Percentiles rank a stretch among this genome's conserved stretches.
Conservation (phyloP, 495 filamentous ascomycete species). For the Daldinia childiae region DNA sequence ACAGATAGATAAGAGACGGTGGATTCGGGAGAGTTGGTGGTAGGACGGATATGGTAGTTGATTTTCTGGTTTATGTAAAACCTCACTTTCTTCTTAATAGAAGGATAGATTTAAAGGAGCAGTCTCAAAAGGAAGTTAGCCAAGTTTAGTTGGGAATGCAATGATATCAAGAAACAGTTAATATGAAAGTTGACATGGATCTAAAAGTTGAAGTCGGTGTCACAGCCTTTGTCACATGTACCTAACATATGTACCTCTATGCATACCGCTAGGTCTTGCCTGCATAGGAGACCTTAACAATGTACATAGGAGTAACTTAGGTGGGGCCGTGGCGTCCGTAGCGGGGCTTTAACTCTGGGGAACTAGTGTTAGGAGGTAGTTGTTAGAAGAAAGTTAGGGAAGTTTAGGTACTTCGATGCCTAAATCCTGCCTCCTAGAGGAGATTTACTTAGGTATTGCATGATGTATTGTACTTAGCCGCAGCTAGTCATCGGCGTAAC, state of each 20-base stretch:
- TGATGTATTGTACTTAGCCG: background rate
- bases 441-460: too few relatives aligned
- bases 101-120: background rate
- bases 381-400: background rate
- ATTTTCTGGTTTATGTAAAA: too few relatives aligned
- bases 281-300: background rate
- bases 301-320: background rate
- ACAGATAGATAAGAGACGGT: conserved; percentile 29
- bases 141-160: background rate
- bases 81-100: too few relatives aligned
- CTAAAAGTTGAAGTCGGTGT: conserved; percentile 38
- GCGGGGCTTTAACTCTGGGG: conserved; percentile 28
- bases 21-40: background rate
- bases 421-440: background rate
- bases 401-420: too few relatives aligned
- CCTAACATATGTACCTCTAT: background rate
- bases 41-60: background rate
- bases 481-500: background rate
- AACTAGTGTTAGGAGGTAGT: conserved; percentile 16
- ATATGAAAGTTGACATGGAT: conserved; percentile 6
- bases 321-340: conserved; percentile 15
- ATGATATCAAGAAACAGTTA: conserved; percentile 8
- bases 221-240: conserved; percentile 36
- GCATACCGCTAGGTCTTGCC: conserved; percentile 3
- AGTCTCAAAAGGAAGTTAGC: conserved; percentile 18